phyloP scores from a whole-genome alignment of 2,329 filamentous ascomycete genomes.

The Neofusicoccum cordaticola region DNA sequence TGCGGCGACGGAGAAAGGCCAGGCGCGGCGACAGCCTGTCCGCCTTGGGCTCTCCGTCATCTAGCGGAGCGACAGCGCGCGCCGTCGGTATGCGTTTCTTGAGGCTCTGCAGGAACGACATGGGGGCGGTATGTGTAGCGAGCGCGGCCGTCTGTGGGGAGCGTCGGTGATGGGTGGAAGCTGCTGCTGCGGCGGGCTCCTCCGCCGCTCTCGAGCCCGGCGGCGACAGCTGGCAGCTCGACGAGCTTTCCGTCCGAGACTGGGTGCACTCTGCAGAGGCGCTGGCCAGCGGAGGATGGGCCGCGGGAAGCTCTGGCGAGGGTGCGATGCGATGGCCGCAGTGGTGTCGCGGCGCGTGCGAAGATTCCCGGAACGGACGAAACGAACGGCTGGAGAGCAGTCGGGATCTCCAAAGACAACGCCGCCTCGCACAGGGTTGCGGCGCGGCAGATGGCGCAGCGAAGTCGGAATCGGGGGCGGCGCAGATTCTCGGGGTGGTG shows the following conservation, averaged over 20 bases:
- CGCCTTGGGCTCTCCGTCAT: conserved; percentile 42
- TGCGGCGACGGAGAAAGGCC: conserved; percentile 79
- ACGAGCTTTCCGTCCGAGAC: not conserved
- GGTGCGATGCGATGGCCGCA: not conserved
- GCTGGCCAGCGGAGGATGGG: not conserved
- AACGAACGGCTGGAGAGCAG: conserved; percentile 15
- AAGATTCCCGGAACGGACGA: conserved; percentile 7
- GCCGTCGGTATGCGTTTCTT: conserved; percentile 46
- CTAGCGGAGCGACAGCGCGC: conserved; percentile 40
- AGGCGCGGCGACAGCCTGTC: conserved; percentile 53
- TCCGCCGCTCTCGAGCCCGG: conserved; percentile 20
- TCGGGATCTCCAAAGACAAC: not conserved
- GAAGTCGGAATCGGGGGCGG: not conserved
- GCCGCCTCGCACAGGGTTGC: not conserved
- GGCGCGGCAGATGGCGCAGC: not conserved
- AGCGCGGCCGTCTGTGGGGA: conserved; percentile 17
- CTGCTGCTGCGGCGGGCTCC: conserved; percentile 14
- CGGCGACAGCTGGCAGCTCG: not conserved
- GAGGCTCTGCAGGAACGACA: conserved; percentile 45
- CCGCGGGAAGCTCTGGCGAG: not conserved
- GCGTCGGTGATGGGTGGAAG: not conserved
- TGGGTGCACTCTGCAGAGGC: not conserved
- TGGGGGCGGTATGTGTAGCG: conserved; percentile 24
- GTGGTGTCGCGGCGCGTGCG: conserved; percentile 1
- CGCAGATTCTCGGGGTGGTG: not conserved